Evolutionary conservation across 2,329 filamentous ascomycete species (phyloP).

Genomic region (Fusarium papillatum): DNA sequence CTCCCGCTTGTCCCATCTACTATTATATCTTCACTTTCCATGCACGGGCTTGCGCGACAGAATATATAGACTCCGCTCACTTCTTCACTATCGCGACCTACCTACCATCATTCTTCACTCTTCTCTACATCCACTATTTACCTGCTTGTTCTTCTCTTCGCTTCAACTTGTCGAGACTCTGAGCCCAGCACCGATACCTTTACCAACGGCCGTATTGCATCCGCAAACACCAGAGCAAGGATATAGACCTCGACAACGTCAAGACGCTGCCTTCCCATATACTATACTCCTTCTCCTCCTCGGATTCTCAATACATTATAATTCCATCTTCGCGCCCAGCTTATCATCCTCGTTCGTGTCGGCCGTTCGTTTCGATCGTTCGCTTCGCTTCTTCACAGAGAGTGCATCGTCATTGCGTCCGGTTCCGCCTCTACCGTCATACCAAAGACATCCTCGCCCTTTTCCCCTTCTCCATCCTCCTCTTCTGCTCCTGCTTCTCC

Average conservation of each 20-base stretch:
- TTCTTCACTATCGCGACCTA: not conserved
- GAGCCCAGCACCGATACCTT: not conserved
- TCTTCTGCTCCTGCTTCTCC: not conserved
- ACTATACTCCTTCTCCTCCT: not conserved
- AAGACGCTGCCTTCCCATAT: not conserved
- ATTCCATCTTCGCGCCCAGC: not conserved
- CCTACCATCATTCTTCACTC: not conserved
- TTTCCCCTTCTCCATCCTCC: not conserved
- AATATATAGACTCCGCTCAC: not conserved
- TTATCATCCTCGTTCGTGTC: not conserved
- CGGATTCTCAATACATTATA: not conserved
- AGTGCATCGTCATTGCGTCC: not conserved
- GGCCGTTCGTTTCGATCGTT: not conserved
- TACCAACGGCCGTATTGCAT: not conserved
- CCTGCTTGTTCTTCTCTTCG: not conserved
- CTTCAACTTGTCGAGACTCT: not conserved
- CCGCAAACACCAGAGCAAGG: not conserved
- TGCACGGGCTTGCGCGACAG: not conserved
- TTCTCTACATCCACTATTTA: not conserved
- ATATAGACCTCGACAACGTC: not conserved
- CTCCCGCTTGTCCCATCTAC: no score
- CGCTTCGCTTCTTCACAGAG: not conserved
- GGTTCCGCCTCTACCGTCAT: not conserved
- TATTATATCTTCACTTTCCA: not conserved
- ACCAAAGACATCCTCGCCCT: not conserved